Evolutionary conservation across 345 rosid genomes (phyloP).

Genomic region (Psidium friedrichsthalianum): DNA sequence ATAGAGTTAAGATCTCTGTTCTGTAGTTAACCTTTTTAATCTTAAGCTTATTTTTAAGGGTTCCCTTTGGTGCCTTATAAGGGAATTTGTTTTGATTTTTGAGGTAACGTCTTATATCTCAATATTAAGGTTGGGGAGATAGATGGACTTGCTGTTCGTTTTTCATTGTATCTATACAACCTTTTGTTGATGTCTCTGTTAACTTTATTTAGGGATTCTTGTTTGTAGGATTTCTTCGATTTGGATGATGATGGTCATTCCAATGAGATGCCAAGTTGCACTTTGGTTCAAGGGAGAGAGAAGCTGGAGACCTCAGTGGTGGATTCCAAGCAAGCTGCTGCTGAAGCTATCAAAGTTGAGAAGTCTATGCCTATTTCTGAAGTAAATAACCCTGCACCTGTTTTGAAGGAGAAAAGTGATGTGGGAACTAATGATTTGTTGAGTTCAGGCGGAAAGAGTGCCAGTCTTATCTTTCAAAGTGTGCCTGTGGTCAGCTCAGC

Average conservation of each 20-base stretch:
- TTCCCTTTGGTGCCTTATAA: background rate
- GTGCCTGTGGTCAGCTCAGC: constrained; percentile 15
- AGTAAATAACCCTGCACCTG: constrained; percentile 11
- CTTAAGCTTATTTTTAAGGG: background rate
- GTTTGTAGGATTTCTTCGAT: constrained; percentile 58
- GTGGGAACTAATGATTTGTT: constrained; percentile 19
- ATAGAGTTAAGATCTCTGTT: background rate
- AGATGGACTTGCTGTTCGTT: background rate
- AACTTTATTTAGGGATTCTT: background rate
- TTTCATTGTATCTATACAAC: background rate
- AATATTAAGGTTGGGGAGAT: background rate
- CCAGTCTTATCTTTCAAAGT: constrained; percentile 8
- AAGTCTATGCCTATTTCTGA: constrained; percentile 21
- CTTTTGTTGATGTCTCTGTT: background rate
- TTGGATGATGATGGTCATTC: constrained; percentile 49
- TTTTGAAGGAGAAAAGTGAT: constrained; percentile 20
- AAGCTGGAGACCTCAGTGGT: constrained; percentile 15
- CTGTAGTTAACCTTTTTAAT: background rate
- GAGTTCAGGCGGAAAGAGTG: constrained; percentile 21
- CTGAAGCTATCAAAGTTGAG: constrained; percentile 22
- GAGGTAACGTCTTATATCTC: background rate
- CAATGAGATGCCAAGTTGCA: constrained; percentile 16
- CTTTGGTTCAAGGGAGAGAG: constrained; percentile 16
- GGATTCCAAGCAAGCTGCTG: constrained; percentile 18
- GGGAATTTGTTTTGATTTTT: background rate